These are phyloP conservation scores for Neofusicoccum kwambonambiense DNA, from an alignment of 2,329 filamentous ascomycete species.

Conservation along the genomic window DNA sequence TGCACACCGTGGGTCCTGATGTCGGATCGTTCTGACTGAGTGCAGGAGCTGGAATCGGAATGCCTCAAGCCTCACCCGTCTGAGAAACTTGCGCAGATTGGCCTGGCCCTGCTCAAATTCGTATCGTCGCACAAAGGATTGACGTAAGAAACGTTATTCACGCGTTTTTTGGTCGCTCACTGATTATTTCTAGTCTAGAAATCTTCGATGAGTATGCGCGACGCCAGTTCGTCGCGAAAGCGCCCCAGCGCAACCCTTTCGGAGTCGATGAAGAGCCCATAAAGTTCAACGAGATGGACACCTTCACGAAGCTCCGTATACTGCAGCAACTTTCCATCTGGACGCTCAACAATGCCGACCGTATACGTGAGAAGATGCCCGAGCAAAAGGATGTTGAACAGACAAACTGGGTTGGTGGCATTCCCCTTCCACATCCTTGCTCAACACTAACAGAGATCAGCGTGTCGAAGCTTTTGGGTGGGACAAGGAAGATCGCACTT, in stretches of 20 bases:
- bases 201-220: conserved; percentile 92
- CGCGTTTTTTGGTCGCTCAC: conserved; percentile 10
- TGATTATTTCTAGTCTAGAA: conserved; percentile 60
- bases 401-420: conserved; percentile 71
- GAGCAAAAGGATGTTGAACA: conserved; percentile 80
- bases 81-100: conserved; percentile 73
- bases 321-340: conserved; percentile 88
- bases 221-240: conserved; percentile 82
- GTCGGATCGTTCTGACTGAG: conserved; percentile 28
- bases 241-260: conserved; percentile 78
- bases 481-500: conserved; percentile 81
- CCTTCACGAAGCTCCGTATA: conserved; percentile 77
- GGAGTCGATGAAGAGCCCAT: conserved; percentile 70
- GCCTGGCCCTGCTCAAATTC: conserved; percentile 83
- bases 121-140: conserved; percentile 91
- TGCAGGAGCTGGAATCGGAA: conserved; percentile 81
- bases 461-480: conserved; percentile 81
- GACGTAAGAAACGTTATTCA: conserved; percentile 61
- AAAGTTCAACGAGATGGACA: conserved; percentile 77
- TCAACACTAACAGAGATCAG: conserved; percentile 30
- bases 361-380: conserved; percentile 81
- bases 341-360: conserved; percentile 83
- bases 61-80: conserved; percentile 76
- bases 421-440: background rate
- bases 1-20: conserved; percentile 23